Percentiles rank a stretch among this genome's conserved stretches.
phyloP scores from a whole-genome alignment of 75 land plant species.

The Pinus albicaulis region DNA sequence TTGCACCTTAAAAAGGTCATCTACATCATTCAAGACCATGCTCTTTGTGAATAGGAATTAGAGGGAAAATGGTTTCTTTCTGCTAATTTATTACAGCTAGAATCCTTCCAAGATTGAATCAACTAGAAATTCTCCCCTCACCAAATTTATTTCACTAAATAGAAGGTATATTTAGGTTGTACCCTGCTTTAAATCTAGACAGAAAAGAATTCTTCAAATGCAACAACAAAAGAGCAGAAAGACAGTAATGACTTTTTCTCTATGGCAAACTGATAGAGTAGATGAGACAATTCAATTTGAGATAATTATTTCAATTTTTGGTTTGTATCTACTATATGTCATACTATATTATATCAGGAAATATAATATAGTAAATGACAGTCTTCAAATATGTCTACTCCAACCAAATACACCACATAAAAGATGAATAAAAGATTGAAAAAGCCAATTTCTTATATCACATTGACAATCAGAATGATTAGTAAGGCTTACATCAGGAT shows the following conservation, averaged over 20 bases:
- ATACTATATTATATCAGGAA: neutral
- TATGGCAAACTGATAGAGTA: too few species aligned
- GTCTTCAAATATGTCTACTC: neutral
- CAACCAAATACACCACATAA: conserved; percentile 6
- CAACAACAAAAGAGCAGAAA: too few species aligned
- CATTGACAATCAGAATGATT: neutral
- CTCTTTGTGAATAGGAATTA: neutral
- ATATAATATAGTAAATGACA: neutral
- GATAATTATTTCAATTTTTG: too few species aligned
- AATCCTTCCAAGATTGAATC: neutral
- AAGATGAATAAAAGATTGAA: neutral
- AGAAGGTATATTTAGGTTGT: neutral
- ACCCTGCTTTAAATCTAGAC: neutral
- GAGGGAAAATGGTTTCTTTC: neutral
- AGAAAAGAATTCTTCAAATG: too few species aligned
- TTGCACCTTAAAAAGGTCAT: neutral
- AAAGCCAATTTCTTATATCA: neutral
- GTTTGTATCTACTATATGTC: neutral
- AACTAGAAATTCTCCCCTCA: neutral
- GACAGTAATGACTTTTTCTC: too few species aligned
- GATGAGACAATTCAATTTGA: too few species aligned
- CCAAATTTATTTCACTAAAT: neutral
- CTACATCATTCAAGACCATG: neutral
- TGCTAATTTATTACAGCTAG: neutral
- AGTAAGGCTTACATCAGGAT: conserved; percentile 77